These are phyloP conservation scores for Striga hermonthica DNA, from an alignment of 305 asterid species.

Conservation along the genomic window DNA sequence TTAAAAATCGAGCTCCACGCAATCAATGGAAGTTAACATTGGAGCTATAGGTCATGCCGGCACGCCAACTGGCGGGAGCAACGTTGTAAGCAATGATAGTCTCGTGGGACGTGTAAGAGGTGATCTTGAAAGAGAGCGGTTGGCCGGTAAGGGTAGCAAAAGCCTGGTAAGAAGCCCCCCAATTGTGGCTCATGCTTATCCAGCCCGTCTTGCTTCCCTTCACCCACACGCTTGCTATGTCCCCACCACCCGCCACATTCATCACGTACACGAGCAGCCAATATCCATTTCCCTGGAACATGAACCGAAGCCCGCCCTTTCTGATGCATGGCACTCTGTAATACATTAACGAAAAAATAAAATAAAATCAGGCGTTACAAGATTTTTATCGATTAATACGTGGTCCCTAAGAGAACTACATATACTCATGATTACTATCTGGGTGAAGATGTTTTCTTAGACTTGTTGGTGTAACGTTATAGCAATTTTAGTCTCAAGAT, in stretches of 20 bases:
- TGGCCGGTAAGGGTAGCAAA: conserved; percentile 70
- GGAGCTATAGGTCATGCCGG: conserved; percentile 61
- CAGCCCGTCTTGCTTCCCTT: conserved; percentile 73
- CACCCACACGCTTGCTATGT: conserved; percentile 62
- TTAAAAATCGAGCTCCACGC: background rate
- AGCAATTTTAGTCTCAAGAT: too few relatives aligned
- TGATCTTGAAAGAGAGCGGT: conserved; percentile 71
- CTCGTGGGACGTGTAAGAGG: conserved; percentile 61
- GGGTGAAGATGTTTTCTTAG: too few relatives aligned
- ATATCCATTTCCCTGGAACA: conserved; percentile 76
- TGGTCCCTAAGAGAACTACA: too few relatives aligned
- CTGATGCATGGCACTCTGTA: conserved; percentile 58
- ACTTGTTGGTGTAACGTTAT: too few relatives aligned
- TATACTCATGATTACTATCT: too few relatives aligned
- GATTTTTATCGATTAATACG: too few relatives aligned
- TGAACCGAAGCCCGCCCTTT: conserved; percentile 57
- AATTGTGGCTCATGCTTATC: conserved; percentile 91
- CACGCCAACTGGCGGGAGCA: conserved; percentile 76
- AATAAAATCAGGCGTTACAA: too few relatives aligned
- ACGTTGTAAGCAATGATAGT: conserved; percentile 59
- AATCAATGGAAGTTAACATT: conserved; percentile 56
- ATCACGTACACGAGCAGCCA: conserved; percentile 81
- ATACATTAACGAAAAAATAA: background rate
- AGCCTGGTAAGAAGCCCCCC: conserved; percentile 95
- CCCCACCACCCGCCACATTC: conserved; percentile 81